Evolutionary conservation across 345 rosid species (phyloP).

Genomic region (Brassica juncea): DNA sequence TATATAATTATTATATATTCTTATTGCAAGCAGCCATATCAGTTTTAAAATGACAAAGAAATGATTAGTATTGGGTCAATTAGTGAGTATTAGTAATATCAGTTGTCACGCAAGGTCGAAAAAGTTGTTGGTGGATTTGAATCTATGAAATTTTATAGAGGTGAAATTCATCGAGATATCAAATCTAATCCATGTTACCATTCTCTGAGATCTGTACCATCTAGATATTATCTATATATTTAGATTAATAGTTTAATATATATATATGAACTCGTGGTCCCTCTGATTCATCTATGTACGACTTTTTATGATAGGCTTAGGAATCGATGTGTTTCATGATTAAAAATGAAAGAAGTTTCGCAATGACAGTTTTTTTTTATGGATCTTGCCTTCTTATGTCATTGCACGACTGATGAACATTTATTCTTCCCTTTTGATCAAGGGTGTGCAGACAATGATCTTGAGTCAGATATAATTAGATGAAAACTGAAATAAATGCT

Average conservation of each 20-base stretch:
- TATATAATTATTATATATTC: neutral
- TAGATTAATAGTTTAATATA: neutral
- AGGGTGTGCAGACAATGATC: constrained; percentile 4
- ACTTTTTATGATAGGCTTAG: neutral
- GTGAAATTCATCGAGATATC: neutral
- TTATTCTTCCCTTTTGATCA: neutral
- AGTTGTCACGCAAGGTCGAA: neutral
- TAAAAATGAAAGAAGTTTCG: neutral
- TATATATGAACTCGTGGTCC: neutral
- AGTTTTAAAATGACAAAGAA: neutral
- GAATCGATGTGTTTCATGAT: neutral
- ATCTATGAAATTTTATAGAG: neutral
- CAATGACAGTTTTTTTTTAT: neutral
- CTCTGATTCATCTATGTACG: neutral
- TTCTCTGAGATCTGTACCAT: neutral
- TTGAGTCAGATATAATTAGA: neutral
- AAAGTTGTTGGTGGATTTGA: neutral
- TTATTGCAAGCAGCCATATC: neutral
- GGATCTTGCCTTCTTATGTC: neutral
- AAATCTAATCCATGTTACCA: neutral
- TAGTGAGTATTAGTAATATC: neutral
- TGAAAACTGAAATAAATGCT: neutral
- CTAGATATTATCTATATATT: neutral
- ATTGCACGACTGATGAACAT: neutral
- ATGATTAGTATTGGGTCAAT: neutral